Evolutionary conservation across 768 basidiomycete genomes (phyloP), one percentile per base, ranked within the genome.

Genomic region (Leucosporidium scottii): DNA sequence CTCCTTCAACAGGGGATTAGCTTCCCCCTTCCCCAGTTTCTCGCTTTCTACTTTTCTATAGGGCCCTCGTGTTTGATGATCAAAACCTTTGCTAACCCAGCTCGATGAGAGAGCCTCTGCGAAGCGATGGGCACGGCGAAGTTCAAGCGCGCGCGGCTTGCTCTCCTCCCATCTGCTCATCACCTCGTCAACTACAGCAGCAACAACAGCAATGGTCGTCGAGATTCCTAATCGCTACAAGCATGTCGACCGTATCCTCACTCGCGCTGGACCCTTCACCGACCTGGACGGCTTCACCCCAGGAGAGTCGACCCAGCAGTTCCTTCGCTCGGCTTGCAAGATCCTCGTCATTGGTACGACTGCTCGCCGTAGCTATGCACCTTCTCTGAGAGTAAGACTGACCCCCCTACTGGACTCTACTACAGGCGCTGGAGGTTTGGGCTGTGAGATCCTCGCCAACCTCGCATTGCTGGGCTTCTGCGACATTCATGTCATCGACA

Each of bases 401-500:
- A 18, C 25, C 51, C 17, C n/a, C 23, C 36, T 25, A 5, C 31
- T 28, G 18, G 18, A n/a, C 20, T 30, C 36, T 15, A 1, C 25
- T 23, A 23, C 59, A 72, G 71, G 96, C 39, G 96, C 96, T 34
- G 96, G 96, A 44, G 96, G 96, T 64, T 82, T 99, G 51, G 96
- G 96, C 17, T 99, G 82, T 79, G 96, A 99, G 82, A 98, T 98
- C 73, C 83, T 99, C 51, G 90, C 93, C 67, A 96, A 98, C 79
- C 84, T 99, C 59, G 94, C 96, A 28, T 80, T 98, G 73, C 89
- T 91, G 55, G 96, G 96, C 30, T 99, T 98, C 86, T 90, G 89
- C 79, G 90, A 98, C 76, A 96, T 98, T 73, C 92, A 97, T 82
- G 93, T 99, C 68, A 98, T 99, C 77, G 96, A 99, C 82, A 98